phyloP scores from a whole-genome alignment of 1,284 basidiomycete genomes.

The Xerocomus minutiporus region DNA sequence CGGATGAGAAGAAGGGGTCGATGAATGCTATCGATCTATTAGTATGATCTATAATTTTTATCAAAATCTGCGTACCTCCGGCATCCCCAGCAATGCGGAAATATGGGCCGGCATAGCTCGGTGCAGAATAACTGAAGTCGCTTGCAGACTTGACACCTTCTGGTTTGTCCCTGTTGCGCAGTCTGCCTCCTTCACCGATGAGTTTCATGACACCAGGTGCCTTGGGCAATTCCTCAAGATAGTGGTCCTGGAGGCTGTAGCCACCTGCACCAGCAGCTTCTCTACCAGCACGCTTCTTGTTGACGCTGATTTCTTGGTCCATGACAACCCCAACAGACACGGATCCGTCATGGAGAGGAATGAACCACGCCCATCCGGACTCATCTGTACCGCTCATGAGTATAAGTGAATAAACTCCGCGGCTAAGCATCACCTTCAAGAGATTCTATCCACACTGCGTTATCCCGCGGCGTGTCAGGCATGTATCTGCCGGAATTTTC shows the following conservation, averaged over 20 bases:
- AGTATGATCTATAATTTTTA: background rate
- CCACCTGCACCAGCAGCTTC: background rate
- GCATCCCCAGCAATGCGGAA: slow-evolving; percentile 1
- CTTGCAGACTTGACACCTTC: background rate
- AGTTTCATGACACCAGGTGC: background rate
- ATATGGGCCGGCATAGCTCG: background rate
- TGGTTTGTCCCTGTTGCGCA: background rate
- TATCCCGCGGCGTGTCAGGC: background rate
- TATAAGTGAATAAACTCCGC: background rate
- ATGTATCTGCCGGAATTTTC: background rate
- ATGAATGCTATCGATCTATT: slow-evolving; percentile 37
- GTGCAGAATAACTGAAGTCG: slow-evolving; percentile 1
- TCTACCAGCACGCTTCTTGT: background rate
- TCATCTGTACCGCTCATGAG: background rate
- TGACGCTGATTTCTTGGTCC: slow-evolving; percentile 1
- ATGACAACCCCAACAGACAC: background rate
- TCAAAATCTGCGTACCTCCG: background rate
- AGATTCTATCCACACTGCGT: background rate
- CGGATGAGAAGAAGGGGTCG: slow-evolving; percentile 57
- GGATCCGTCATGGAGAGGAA: background rate
- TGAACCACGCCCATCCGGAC: slow-evolving; percentile 1
- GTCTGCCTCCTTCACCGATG: background rate
- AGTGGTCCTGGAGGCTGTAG: slow-evolving; percentile 1
- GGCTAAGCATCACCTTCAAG: background rate
- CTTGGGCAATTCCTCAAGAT: background rate